Evolutionary conservation across 2,329 filamentous ascomycete species (phyloP), one percentile per base, ranked within the genome.

Genomic region (Amphichorda felina): DNA sequence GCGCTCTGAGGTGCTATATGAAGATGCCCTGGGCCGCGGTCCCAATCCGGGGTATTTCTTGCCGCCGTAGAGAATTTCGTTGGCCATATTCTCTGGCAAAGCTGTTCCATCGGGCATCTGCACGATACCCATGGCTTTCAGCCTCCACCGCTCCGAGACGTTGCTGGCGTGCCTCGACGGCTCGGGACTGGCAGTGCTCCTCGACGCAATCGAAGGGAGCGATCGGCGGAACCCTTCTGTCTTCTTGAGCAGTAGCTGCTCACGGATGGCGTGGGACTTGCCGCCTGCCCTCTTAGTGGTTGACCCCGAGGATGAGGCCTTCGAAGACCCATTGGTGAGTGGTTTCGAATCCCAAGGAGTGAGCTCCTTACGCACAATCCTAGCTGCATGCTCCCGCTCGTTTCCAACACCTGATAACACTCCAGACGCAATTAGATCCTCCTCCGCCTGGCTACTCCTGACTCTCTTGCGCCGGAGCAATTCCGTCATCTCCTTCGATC

Each of bases 51-150:
- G 45, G 36, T 57, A 60, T 6, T 56, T 55, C 40, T 58, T 62
- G 18, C 59, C 59, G 31, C 60, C 56, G 36, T 55, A 51, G 28
- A 61, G 47, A 44, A 67, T 60, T 18, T 68, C 61, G 25, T 60
- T 45, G 10, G 65, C 66, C 28, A 75, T 54, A 3, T 59, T 57
- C 41, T 74, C 69, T 5, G 69, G 70, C 3, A 72, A 45, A 40
- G 66, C 69, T 33, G 66, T 61, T n/a, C 70, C 62, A 41, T 74
- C 63, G 4, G 65, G 60, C 60, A 71, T 63, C 41, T 63, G 65
- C 3, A 70, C 65, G 14, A 73, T 59, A 8, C 63, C 64, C 63
- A 67, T 66, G 29, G 63, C 63, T 35, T 66, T 67, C 38, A 68
- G 52, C 5, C 56, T 52, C 64, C 64, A 68, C 27, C 60, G 53